Evolutionary conservation across 192 early-diverging fungal genomes (phyloP), one percentile per base, ranked within the genome.

Genomic region (Coemansia aciculifera): DNA sequence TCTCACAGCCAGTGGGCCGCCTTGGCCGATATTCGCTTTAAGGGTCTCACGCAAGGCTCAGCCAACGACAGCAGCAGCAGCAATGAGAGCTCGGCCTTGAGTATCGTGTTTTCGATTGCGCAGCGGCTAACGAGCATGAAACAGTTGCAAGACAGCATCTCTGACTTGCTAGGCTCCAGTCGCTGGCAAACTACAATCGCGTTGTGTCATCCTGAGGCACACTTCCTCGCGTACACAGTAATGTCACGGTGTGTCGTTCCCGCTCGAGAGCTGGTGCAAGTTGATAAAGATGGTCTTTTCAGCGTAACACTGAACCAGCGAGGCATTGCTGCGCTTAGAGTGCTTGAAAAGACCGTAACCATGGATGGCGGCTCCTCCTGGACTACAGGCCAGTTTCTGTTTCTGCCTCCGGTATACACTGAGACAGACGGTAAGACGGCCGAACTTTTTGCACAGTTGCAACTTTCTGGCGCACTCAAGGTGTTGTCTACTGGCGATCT

Each of bases 331-430:
- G 39, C 40, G 23, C 48, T 82, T 49, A 64, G 57, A 6, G 31
- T 21, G 9, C 24, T 76, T 29, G 74, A 81, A 38, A 63, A 37
- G 34, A 43, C 59, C 36, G 42, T 76, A 11, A 51, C 60, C 11
- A 13, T 13, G 10, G 48, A 62, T 37, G 79, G 79, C 6, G 23
- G 19, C 24, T 21, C 46, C 3, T 63, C 61, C n/a, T 73, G 74
- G 74, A 8, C 64, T 2, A 44, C 32, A 11, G 32, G 13, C 0
- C 44, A 43, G 12, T 42, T 77, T 24, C 42, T 71, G 19, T 76
- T 82, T 74, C 49, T 64, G 11, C 79, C 79, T 44, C 73, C 51
- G 4, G 40, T 82, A 2, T 81, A 81, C 31, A 7, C 69, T 15
- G 51, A 13, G 6, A 36, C 37, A 1, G 60, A 37, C 15, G 59